Evolutionary conservation across 1,139 yeast genomes (phyloP).

Genomic region (Tardiomyces blankii): DNA sequence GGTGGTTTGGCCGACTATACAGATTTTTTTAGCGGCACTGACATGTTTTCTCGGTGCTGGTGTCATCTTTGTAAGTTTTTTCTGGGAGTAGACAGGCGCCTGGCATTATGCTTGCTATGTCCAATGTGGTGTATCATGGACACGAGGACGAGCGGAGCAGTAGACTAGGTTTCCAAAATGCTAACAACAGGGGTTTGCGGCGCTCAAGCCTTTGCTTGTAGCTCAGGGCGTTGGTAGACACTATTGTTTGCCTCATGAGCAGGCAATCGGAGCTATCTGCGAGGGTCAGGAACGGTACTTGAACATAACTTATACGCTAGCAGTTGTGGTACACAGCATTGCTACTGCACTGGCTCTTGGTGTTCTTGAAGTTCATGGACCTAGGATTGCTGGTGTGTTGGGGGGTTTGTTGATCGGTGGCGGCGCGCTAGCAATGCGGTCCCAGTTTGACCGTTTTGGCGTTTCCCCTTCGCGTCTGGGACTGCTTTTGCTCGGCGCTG

Average conservation of each 20-base stretch:
- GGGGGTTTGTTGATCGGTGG: slow-evolving; percentile 10
- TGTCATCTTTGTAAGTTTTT: not conserved
- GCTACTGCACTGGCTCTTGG: not conserved
- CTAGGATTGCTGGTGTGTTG: slow-evolving; percentile 5
- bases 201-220: slow-evolving; percentile 72
- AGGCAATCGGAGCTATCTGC: not conserved
- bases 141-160: too few relatives aligned
- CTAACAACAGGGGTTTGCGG: slow-evolving; percentile 53
- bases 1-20: not conserved
- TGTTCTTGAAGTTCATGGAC: not conserved
- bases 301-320: not conserved
- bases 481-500: slow-evolving; percentile 56
- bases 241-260: slow-evolving; percentile 30
- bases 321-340: not conserved
- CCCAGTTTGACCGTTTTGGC: slow-evolving; percentile 5
- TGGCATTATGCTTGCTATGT: too few relatives aligned
- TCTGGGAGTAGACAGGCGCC: not conserved
- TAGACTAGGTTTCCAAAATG: not conserved
- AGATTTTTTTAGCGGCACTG: not conserved
- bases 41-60: not conserved
- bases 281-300: not conserved
- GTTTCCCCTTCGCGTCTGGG: slow-evolving; percentile 54
- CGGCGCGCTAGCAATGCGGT: slow-evolving; percentile 8
- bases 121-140: too few relatives aligned
- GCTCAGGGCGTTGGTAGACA: slow-evolving; percentile 65